These are phyloP conservation scores for Malbranchea cinnamomea DNA, from an alignment of 2,329 filamentous ascomycete genomes.

Conservation along the genomic window DNA sequence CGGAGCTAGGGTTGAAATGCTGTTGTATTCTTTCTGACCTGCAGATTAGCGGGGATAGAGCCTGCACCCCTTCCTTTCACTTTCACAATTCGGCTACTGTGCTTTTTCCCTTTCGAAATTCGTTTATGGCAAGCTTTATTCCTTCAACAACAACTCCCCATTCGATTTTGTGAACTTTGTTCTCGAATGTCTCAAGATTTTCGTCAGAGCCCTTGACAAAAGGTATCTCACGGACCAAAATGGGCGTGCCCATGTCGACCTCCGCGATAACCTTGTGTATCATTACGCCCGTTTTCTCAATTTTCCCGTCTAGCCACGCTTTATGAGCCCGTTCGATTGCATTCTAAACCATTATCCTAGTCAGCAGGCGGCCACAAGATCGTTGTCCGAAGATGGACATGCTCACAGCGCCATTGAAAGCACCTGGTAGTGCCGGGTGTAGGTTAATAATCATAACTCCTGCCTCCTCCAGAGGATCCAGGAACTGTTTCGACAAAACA, in stretches of 20 bases:
- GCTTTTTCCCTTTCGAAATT: constrained; percentile 17
- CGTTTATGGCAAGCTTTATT: constrained; percentile 25
- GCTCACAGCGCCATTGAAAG: constrained; percentile 55
- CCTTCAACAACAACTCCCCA: constrained; percentile 68
- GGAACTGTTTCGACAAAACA: constrained; percentile 55
- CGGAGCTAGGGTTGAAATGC: no score
- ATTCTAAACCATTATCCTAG: no score
- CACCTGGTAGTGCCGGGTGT: constrained; percentile 59
- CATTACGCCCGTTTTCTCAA: constrained; percentile 67
- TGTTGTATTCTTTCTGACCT: no score
- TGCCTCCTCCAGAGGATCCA: constrained; percentile 49
- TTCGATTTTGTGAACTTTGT: constrained; percentile 61
- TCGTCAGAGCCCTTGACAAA: constrained; percentile 46
- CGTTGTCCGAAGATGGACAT: constrained; percentile 1
- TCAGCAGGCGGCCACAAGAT: no score
- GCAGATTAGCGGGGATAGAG: no score
- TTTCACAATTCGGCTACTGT: no score
- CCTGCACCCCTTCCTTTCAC: no score
- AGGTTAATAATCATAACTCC: constrained; percentile 64
- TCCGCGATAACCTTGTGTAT: constrained; percentile 69
- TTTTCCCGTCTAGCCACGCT: constrained; percentile 54
- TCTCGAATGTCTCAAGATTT: constrained; percentile 49
- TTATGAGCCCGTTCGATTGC: constrained; percentile 67
- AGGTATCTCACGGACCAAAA: constrained; percentile 55
- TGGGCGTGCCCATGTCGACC: constrained; percentile 65